Base-by-base conservation (phyloP, 2,329 filamentous ascomycete genomes). In the Lecanicillium sp. region DNA sequence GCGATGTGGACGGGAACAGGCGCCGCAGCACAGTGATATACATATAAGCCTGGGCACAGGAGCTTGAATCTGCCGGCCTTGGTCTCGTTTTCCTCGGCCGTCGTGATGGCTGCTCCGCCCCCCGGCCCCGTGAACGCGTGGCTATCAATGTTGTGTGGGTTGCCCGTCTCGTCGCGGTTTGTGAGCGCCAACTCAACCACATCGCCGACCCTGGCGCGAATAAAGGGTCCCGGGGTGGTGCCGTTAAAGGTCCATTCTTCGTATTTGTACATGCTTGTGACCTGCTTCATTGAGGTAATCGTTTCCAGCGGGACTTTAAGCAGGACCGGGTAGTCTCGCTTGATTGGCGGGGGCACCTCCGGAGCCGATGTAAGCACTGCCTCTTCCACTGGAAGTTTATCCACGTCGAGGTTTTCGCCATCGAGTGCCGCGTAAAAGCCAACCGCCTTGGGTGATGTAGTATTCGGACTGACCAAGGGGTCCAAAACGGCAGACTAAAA, bases 1-100 rank as follows among this genome's bases (percentile, higher is more conserved):
- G 62, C 62, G 29, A 66, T 65, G 49, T 66, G 62, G 3, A 65
- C 62, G 4, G 62, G 62, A 3, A 66, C 63, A 1, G 63, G 63
- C 0, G 60, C 62, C 1, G 63, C 62, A 2, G 63, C 61, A 37
- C 62, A 66, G 51, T 65, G 63, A 51, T 66, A 66, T 1, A 63
- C 23, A 39, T 57, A 66, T 9, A 66, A 52, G 1, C 62, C 63
- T 1, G 62, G 62, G 32, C 51, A 55, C 9, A 60, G 53, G 2
- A 65, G 51, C 26, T 55, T 56, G 54, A 66, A 65, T 26, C 55
- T 33, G 8, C 55, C 62, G 0, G 59, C 59, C 44, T 65, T 65
- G 33, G 58, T 59, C 46, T 65, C 54, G 47, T 59, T 57, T 40
- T 64, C 60, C 23, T 60, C 58, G 4, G 60, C 57, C 0, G 62